Evolutionary conservation across 2,329 filamentous ascomycete species (phyloP), one percentile per base, ranked within the genome.

Genomic region (Arthrobotrys megalospora): DNA sequence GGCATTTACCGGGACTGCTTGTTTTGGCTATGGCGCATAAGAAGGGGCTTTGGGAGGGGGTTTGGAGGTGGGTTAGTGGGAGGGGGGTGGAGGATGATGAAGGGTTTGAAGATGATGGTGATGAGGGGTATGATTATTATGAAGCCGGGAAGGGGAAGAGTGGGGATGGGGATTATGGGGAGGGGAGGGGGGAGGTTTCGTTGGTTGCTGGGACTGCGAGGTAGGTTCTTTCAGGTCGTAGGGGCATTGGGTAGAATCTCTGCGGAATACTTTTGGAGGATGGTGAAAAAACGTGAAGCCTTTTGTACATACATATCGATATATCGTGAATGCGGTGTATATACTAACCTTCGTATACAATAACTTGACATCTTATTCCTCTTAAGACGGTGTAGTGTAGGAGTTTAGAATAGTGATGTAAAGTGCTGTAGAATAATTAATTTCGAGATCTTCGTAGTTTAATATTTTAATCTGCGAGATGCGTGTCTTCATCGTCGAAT

Each of bases 1-100:
- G 95, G 96, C 94, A 97, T 85, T 84, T 99, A 58, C 96, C 96
- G 0, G 92, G 91, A 28, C 88, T 98, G 48, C 90, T 99, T 87
- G 93, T 97, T 55, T 86, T 97, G 78, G 95, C 94, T 1, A 91
- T 98, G 84, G 89, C 92, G 69, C 93, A 97, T 85, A 99, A 99
- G 88, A 97, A 94, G 86, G 95, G 94, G 0, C 88, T 97, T 85
- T 96, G 93, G 93, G 88, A 90, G 80, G 88, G 94, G 14, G 89
- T 95, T n/a, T 95, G 92, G 90, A 88, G 87, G 70, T 89, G 89
- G 70, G 85, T 92, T 0, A 86, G 89, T 69, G 92, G 91, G 0
- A 85, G 86, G 68, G 86, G 87, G 0, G 87, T 88, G 1, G 87
- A 89, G 19, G 89, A 89, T 0, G 87, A 88, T 8, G 86, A 86